Evolutionary conservation across 2,329 filamentous ascomycete genomes (phyloP), one percentile per base, ranked within the genome.

Genomic region (Neospermospora avenae): DNA sequence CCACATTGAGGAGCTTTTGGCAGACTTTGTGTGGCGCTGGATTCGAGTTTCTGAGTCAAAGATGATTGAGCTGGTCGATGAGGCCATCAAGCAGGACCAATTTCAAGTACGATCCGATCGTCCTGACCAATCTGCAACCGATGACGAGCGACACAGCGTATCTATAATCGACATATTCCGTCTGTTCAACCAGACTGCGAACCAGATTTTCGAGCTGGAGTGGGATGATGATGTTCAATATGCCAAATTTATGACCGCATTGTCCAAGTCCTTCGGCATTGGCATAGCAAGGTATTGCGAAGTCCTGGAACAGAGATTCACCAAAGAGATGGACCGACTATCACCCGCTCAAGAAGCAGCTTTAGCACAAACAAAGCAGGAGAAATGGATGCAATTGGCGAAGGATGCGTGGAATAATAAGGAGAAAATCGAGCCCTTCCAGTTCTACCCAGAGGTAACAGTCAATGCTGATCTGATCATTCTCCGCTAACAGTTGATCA

Each of bases 11-110:
- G 84, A 87, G 44, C 78, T 96, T 16, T 80, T 99, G 18, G 89
- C 93, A 63, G 88, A 90, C 37, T 99, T 98, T 73, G 95, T 98
- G 5, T 98, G 93, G 93, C 86, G 91, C 60, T 99, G 93, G 93
- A 91, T 99, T 64, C 82, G 84, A 57, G 84, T 86, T 64, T 92
- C 91, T 7, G 92, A 98, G 69, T 78, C 79, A 35, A 91, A 88
- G 70, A 87, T 97, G 70, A 81, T 89, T 63, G 86, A 86, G 24
- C 95, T 95, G 79, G 90, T 98, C 41, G 91, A 96, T 49, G 85
- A 93, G 69, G 93, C 95, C 8, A 88, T 97, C 74, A 93, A 91
- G 73, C 90, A 96, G 68, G 95, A 99, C 72, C 77, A 85, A 59
- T 99, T 98, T 75, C 83, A 86, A 67, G 87, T 96, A 57, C 84